A percentile compares a stretch with the other conserved stretches of the same genome.
Conservation (phyloP, 345 rosid genomes). For the Bretschneidera sinensis region DNA sequence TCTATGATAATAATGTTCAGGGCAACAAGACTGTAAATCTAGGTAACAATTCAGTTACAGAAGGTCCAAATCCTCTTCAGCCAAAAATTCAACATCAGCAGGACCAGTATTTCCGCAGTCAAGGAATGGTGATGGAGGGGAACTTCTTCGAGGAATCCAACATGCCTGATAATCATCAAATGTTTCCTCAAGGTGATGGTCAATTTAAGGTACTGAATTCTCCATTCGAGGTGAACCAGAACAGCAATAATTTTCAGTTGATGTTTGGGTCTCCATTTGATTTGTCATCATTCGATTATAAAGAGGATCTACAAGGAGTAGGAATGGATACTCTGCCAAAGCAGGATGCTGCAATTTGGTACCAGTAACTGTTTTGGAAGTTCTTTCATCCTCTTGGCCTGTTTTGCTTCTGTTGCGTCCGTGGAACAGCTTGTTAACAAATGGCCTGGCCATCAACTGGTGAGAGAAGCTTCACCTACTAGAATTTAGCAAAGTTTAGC, state of each 20-base stretch:
- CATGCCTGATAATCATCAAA: constrained; percentile 41
- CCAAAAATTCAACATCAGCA: constrained; percentile 55
- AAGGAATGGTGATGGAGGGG: constrained; percentile 43
- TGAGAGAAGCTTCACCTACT: constrained; percentile 1
- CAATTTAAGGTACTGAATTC: constrained; percentile 42
- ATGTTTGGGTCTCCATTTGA: constrained; percentile 68
- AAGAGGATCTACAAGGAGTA: constrained; percentile 57
- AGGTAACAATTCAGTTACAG: constrained; percentile 27
- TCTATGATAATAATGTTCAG: constrained; percentile 62
- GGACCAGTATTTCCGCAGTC: constrained; percentile 42
- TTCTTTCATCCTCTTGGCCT: too few species aligned
- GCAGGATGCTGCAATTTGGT: constrained; percentile 76
- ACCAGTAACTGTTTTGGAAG: constrained; percentile 22
- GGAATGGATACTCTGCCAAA: constrained; percentile 50
- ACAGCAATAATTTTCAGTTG: constrained; percentile 37
- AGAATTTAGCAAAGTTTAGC: constrained; percentile 18
- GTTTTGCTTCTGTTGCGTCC: background rate
- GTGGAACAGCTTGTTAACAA: background rate
- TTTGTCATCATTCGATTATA: constrained; percentile 55
- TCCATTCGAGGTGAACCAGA: constrained; percentile 39
- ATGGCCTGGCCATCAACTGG: background rate
- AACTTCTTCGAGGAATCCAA: constrained; percentile 54
- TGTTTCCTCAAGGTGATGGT: constrained; percentile 41
- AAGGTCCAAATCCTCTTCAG: constrained; percentile 37
- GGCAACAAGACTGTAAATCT: constrained; percentile 37